These are phyloP conservation scores for Diaporthe sp. DNA, from an alignment of 2,329 filamentous ascomycete species.

Conservation along the genomic window DNA sequence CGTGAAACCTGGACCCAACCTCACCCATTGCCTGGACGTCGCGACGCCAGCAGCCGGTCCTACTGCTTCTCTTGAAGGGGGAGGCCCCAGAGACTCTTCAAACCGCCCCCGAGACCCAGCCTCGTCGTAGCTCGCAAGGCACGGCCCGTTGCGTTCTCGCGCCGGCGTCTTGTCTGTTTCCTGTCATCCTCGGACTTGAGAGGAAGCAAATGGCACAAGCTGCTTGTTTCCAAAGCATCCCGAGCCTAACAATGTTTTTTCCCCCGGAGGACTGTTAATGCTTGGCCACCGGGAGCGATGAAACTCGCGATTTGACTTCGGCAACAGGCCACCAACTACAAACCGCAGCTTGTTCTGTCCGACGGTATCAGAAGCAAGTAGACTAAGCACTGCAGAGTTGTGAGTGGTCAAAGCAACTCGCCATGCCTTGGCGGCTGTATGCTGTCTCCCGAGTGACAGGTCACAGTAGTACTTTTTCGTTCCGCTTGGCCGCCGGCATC, in stretches of 20 bases:
- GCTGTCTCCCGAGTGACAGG: background rate
- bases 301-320: background rate
- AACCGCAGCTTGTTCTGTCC: background rate
- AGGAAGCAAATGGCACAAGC: background rate
- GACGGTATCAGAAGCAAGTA: background rate
- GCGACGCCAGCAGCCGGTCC: conserved; percentile 4
- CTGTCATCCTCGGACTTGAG: no score
- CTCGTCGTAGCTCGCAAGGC: background rate
- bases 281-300: background rate
- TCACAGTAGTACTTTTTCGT: background rate
- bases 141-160: background rate
- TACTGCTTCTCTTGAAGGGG: background rate
- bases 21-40: background rate
- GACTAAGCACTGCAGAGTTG: background rate
- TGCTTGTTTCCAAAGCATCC: background rate
- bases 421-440: background rate
- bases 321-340: background rate
- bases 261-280: background rate
- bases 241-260: no score
- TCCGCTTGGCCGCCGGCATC: background rate
- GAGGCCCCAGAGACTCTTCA: background rate
- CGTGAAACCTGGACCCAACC: conserved; percentile 15
- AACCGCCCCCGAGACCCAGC: background rate
- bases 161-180: background rate
- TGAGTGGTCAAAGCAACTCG: background rate